phyloP scores from a whole-genome alignment of 1,284 basidiomycete species.

The Heliocybe sulcata region DNA sequence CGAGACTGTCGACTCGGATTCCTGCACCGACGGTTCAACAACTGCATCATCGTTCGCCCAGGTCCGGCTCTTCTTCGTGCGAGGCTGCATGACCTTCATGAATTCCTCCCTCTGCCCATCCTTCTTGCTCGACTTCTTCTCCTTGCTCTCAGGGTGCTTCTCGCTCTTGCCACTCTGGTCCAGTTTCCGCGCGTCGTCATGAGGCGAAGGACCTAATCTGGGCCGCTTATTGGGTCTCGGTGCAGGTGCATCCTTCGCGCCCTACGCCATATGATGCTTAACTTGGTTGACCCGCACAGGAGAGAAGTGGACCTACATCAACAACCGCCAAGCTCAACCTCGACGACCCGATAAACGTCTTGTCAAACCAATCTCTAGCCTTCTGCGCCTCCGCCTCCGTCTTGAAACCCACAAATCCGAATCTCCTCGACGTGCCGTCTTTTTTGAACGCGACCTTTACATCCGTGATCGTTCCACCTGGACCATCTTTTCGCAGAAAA shows the following conservation, averaged over 20 bases:
- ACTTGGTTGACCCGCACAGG: not conserved
- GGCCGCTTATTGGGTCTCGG: conserved; percentile 66
- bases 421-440: conserved; percentile 78
- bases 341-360: conserved; percentile 73
- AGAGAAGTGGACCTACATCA: conserved; percentile 44
- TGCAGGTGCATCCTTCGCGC: conserved; percentile 54
- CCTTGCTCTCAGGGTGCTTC: conserved; percentile 11
- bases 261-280: conserved; percentile 27
- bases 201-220: conserved; percentile 36
- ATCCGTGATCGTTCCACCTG: conserved; percentile 79
- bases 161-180: conserved; percentile 7
- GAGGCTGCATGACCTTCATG: conserved; percentile 57
- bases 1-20: not conserved
- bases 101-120: conserved; percentile 48
- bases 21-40: conserved; percentile 6
- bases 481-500: conserved; percentile 56
- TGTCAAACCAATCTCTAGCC: conserved; percentile 83
- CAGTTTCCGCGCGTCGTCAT: conserved; percentile 15
- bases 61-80: conserved; percentile 47
- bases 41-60: conserved; percentile 53
- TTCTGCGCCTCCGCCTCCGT: conserved; percentile 69
- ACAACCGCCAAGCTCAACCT: conserved; percentile 75
- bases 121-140: conserved; percentile 14
- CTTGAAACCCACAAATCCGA: conserved; percentile 93
- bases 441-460: conserved; percentile 75